A percentile compares a stretch with the other conserved stretches of the same genome.
Conservation (phyloP, 306 rosid genomes). For the Ziziphus jujuba region DNA sequence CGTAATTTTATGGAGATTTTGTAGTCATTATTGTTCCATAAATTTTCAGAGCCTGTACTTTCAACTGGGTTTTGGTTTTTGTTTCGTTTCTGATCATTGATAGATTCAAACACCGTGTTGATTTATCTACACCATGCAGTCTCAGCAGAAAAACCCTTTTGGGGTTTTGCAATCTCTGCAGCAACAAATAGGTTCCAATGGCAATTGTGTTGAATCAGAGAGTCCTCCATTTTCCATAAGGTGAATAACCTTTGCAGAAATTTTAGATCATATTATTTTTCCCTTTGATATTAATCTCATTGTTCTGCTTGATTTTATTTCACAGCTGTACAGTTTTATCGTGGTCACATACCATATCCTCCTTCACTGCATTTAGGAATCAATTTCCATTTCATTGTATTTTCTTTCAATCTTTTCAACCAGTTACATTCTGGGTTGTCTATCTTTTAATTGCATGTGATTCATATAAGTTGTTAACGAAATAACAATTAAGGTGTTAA, state of each 20-base stretch:
- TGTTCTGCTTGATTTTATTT: conserved; percentile 1
- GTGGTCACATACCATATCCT: neutral
- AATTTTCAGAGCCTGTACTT: neutral
- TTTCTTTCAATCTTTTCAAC: neutral
- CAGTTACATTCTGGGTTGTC: neutral
- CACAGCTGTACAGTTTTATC: neutral
- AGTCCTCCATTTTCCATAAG: conserved; percentile 52
- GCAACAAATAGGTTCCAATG: conserved; percentile 23
- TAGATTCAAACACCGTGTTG: conserved; percentile 10
- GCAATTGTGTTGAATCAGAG: conserved; percentile 21
- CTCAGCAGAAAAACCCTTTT: conserved; percentile 41
- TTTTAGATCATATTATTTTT: neutral
- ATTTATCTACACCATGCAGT: conserved; percentile 20
- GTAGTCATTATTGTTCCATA: neutral
- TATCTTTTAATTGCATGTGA: neutral
- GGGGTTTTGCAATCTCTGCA: conserved; percentile 35
- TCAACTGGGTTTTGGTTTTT: conserved; percentile 26
- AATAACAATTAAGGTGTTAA: neutral
- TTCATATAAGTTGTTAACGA: neutral
- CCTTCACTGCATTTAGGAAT: neutral
- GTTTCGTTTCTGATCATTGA: conserved; percentile 7
- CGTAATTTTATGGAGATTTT: conserved; percentile 39
- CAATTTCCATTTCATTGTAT: neutral
- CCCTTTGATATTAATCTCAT: conserved; percentile 4
- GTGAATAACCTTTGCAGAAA: conserved; percentile 13